Base-by-base conservation (phyloP, 148 eudicot species). In the Diospyros kaki region DNA sequence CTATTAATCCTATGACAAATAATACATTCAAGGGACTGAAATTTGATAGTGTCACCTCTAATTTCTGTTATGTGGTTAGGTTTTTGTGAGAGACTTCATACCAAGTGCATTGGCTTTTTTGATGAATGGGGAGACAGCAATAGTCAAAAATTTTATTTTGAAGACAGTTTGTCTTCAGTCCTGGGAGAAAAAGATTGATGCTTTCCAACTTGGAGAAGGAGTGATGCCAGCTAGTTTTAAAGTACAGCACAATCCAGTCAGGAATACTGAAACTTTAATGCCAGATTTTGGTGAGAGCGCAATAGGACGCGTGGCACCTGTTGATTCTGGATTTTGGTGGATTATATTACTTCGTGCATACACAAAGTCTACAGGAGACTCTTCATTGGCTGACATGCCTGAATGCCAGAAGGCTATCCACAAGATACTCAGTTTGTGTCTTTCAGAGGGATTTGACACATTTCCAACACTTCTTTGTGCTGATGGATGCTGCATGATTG, bases 241-340 rank as follows among this genome's bases (percentile, higher is more conserved):
- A 85, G 99, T 95, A 56, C 82, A 79, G 53, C 96, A 90, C 67
- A 94, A 95, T 77, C 96, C 96, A 11, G 76, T 84, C 66, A 86
- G 88, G 64, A 95, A 93, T 74, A 84, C 85, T 9, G 99, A 95
- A 79, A 93, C 93, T n/a, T 58, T 95, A 71, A 86, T 89, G 12
- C 96, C 99, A 41, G 99, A 95, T 86, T 95, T 95, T 85, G 99
- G 99, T 46, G 99, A 95, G 75, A 93, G 89, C 82, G 98, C 98
- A 52, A 93, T 93, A 38, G 98, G 98, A 76, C 87, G 98, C 85
- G 99, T 95, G 71, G 99, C 99, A 48, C 99, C 99, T 42, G 84
- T 95, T 69, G 99, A 95, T 77, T 93, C 97, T 40, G 99, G 99
- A 17, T 95, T 95, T 73, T 95, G 98, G 98, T 95, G 98, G 98